A percentile compares a stretch with the other conserved stretches of the same genome.
These are phyloP conservation scores for Pythium dissimile DNA, from an alignment of 352 stramenopile species.

Conservation along the genomic window DNA sequence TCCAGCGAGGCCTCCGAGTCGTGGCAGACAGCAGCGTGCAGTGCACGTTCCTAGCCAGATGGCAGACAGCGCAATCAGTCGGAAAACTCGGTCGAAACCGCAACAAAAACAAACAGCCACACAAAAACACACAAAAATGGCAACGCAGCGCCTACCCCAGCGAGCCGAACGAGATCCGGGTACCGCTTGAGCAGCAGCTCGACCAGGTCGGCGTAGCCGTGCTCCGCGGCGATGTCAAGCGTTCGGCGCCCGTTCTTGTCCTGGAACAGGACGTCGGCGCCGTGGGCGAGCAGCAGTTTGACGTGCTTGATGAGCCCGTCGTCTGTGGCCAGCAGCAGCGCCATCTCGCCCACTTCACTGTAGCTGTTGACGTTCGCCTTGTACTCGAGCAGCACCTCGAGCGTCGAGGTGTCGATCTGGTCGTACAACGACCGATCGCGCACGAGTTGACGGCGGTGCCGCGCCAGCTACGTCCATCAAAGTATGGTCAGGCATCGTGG, in stretches of 20 bases:
- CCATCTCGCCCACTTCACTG: slow-evolving; percentile 32
- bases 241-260: slow-evolving; percentile 29
- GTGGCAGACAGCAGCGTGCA: slow-evolving; percentile 13
- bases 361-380: slow-evolving; percentile 28
- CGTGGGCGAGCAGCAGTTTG: slow-evolving; percentile 34
- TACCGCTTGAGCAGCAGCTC: slow-evolving; percentile 23
- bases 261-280: slow-evolving; percentile 23
- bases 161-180: slow-evolving; percentile 6
- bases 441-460: slow-evolving; percentile 27
- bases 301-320: slow-evolving; percentile 48
- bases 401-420: slow-evolving; percentile 38
- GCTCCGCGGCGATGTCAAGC: slow-evolving; percentile 38
- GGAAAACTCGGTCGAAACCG: not conserved
- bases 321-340: slow-evolving; percentile 33
- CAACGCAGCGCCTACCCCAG: slow-evolving; percentile 1
- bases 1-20: slow-evolving; percentile 10
- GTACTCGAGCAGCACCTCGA: slow-evolving; percentile 34
- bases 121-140: not conserved
- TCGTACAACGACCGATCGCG: slow-evolving; percentile 35
- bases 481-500: too few species aligned
- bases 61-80: not conserved
- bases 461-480: too few species aligned
- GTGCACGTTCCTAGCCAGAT: slow-evolving; percentile 17
- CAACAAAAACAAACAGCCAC: not conserved
- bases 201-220: slow-evolving; percentile 39